These are phyloP conservation scores for Alternaria infectoria DNA, from an alignment of 2,329 filamentous ascomycete species.

Conservation along the genomic window DNA sequence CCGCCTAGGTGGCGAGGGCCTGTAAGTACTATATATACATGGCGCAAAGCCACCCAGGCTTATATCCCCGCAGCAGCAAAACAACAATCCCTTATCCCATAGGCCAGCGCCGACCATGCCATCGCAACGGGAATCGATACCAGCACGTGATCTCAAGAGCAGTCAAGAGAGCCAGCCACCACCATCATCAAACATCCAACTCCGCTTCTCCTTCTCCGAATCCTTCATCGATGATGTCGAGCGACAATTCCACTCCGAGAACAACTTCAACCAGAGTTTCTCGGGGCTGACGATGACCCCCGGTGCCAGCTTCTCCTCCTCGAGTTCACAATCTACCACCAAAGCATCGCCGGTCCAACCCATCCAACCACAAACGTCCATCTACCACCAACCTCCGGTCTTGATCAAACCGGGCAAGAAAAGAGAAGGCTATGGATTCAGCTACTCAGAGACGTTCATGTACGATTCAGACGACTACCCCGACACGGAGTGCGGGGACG, in stretches of 20 bases:
- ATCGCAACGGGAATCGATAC: background rate
- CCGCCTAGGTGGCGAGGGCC: slow-evolving; percentile 13
- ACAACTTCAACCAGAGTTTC: slow-evolving; percentile 8
- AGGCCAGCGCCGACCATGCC: background rate
- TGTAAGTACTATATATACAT: background rate
- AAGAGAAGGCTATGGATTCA: slow-evolving; percentile 33
- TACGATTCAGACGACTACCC: slow-evolving; percentile 32
- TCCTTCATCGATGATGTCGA: background rate
- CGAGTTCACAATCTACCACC: background rate
- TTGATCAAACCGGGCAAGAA: slow-evolving; percentile 25
- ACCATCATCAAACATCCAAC: slow-evolving; percentile 10
- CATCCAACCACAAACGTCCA: background rate
- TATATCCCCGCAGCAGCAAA: background rate
- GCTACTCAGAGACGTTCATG: slow-evolving; percentile 28
- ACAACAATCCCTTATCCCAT: background rate
- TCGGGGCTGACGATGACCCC: slow-evolving; percentile 6
- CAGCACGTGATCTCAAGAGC: background rate
- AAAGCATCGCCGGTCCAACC: background rate
- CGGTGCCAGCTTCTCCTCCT: background rate
- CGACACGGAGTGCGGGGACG: slow-evolving; percentile 24
- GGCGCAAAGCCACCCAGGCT: background rate
- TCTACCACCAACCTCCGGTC: background rate
- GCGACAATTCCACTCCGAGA: background rate
- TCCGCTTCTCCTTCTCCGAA: slow-evolving; percentile 25
- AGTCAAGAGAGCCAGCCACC: background rate